These are phyloP conservation scores for Noccaea bulbosa DNA, from an alignment of 345 rosid genomes.

Conservation along the genomic window DNA sequence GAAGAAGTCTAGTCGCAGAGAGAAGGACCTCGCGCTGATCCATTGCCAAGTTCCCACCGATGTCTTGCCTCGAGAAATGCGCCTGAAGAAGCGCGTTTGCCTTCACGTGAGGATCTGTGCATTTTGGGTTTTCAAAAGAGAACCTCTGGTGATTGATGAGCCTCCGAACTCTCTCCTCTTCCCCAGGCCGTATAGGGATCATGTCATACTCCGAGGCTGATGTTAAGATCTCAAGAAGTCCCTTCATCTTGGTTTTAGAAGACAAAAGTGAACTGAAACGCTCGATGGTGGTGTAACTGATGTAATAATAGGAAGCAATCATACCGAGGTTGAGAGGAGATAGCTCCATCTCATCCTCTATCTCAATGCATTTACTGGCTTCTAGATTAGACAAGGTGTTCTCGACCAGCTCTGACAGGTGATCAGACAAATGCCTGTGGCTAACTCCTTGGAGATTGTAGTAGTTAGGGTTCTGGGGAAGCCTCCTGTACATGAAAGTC, in stretches of 20 bases:
- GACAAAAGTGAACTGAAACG: slow-evolving; percentile 87
- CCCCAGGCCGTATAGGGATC: slow-evolving; percentile 83
- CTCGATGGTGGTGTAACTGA: slow-evolving; percentile 86
- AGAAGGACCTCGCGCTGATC: slow-evolving; percentile 88
- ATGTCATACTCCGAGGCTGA: slow-evolving; percentile 87
- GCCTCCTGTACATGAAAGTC: slow-evolving; percentile 95
- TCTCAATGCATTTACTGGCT: slow-evolving; percentile 72
- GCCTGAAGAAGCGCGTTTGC: slow-evolving; percentile 93
- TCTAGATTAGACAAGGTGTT: slow-evolving; percentile 77
- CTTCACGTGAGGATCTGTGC: slow-evolving; percentile 83
- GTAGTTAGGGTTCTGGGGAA: slow-evolving; percentile 91
- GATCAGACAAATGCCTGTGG: slow-evolving; percentile 96
- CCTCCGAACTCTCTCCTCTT: slow-evolving; percentile 78
- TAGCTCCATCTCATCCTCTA: slow-evolving; percentile 86
- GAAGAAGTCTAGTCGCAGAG: slow-evolving; percentile 76
- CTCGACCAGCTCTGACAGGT: slow-evolving; percentile 94
- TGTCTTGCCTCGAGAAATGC: slow-evolving; percentile 82
- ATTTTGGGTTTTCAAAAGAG: slow-evolving; percentile 78
- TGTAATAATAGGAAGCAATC: slow-evolving; percentile 87
- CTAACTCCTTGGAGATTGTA: slow-evolving; percentile 95
- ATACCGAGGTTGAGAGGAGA: slow-evolving; percentile 82
- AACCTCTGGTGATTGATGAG: slow-evolving; percentile 91
- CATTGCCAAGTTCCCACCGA: slow-evolving; percentile 71
- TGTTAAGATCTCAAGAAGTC: slow-evolving; percentile 83
- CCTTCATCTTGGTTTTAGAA: slow-evolving; percentile 90